Evolutionary conservation across 495 filamentous ascomycete species (phyloP), one percentile per base, ranked within the genome.

Genomic region (Melanomma pulvis-pyrius): DNA sequence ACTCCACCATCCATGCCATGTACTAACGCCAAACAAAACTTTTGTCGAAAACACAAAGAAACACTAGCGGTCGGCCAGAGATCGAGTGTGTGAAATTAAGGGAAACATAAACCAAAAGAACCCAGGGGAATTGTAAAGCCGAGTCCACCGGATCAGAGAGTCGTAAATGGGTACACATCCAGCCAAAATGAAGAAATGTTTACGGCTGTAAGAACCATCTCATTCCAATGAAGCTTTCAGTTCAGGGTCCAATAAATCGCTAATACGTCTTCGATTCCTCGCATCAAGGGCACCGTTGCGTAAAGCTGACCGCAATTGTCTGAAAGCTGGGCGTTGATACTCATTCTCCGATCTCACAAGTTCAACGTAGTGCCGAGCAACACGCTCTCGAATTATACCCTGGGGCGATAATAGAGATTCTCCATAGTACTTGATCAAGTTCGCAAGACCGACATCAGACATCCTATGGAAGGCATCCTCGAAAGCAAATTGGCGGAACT

Each of bases 401-500:
- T 79, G 77, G 73, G 79, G 79, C 32, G 75, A 77, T 29, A 87
- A 77, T 28, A 88, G 75, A 61, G 82, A 77, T 71, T 81, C 75
- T 62, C 81, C 81, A 72, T 89, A 88, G 75, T 83, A 89, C 29
- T 81, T 77, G 71, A 87, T 75, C 48, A 89, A 77, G 69, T 80
- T 80, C 41, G 77, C 78, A 71, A 86, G 78, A 29, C 87, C 87
- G 66, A 75, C 75, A 58, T 77, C 73, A 57, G 79, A 79, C 62
- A 79, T 74, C 71, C 80, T 79, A 63, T 77, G 73, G 36, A 71
- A 69, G 59, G 77, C 79, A 73, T 96, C 92, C 70, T 89, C 87
- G 65, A 88, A 75, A 60, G 92, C 90, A 71, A 83, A 80, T 67
- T 79, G 77, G 65, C 86, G 82, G 78, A 96, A 94, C 76, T 96